These are phyloP conservation scores for Ploettnerulaceae sp. DNA, from an alignment of 2,329 filamentous ascomycete species.

Conservation along the genomic window DNA sequence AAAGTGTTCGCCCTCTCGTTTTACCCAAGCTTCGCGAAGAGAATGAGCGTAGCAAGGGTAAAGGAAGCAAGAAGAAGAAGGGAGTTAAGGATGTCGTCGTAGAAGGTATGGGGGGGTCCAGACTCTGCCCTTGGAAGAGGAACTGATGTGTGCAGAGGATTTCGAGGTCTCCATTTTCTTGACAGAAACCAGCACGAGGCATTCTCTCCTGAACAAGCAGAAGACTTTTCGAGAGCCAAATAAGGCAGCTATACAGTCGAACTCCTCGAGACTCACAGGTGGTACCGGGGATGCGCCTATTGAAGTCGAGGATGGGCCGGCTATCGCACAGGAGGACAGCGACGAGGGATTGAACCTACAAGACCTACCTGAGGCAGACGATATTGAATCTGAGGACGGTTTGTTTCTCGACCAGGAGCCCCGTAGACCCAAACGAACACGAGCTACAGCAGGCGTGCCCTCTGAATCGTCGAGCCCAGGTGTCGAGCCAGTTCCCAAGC, in stretches of 20 bases:
- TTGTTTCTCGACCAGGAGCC: conserved; percentile 34
- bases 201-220: conserved; percentile 80
- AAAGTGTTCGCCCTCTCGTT: conserved; percentile 78
- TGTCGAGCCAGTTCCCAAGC: conserved; percentile 40
- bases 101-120: conserved; percentile 50
- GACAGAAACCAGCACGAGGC: conserved; percentile 77
- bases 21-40: conserved; percentile 90
- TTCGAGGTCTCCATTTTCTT: conserved; percentile 95
- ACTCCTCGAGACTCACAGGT: conserved; percentile 57
- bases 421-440: conserved; percentile 30
- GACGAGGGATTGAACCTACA: conserved; percentile 24
- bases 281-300: conserved; percentile 47
- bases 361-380: conserved; percentile 26
- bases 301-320: conserved; percentile 32
- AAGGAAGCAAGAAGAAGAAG: conserved; percentile 56
- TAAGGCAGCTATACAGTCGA: conserved; percentile 43
- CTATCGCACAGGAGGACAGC: conserved; percentile 26
- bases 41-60: conserved; percentile 55
- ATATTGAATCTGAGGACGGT: conserved; percentile 11
- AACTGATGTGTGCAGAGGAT: conserved; percentile 58
- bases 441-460: conserved; percentile 31
- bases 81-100: conserved; percentile 84
- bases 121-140: background rate
- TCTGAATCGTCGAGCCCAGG: conserved; percentile 19
- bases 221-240: conserved; percentile 67